Evolutionary conservation across 208 protist species (phyloP).

Genomic region (Trypanosoma avium): DNA sequence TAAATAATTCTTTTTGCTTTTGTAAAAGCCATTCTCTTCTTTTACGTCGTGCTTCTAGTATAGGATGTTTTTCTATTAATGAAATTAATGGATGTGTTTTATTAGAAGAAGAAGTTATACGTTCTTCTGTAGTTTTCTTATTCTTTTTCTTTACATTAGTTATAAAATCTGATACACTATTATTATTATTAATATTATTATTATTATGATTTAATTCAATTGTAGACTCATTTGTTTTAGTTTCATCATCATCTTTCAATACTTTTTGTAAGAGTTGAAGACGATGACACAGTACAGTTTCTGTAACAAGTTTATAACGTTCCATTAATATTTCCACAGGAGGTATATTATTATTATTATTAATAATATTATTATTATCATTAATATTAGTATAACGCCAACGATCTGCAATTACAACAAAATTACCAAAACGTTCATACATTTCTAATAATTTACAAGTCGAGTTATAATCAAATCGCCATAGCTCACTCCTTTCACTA

Average conservation of each 20-base stretch:
- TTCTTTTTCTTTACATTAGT: no score
- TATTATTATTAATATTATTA: background rate
- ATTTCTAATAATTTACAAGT: constrained; percentile 46
- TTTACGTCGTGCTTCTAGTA: constrained; percentile 14
- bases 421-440: constrained; percentile 66
- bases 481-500: background rate
- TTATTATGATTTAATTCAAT: background rate
- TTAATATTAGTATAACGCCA: constrained; percentile 29
- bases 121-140: background rate
- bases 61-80: constrained; percentile 30
- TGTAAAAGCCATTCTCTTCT: constrained; percentile 12
- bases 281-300: constrained; percentile 20
- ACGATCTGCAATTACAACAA: constrained; percentile 52
- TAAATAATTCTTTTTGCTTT: constrained; percentile 1
- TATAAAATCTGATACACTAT: no score
- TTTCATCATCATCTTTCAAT: background rate
- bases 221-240: no score
- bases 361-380: background rate
- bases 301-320: constrained; percentile 28
- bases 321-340: constrained; percentile 31
- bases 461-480: constrained; percentile 27
- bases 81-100: constrained; percentile 24
- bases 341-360: background rate
- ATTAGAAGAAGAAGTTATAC: background rate
- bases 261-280: constrained; percentile 2